These are phyloP conservation scores for Calycina herbarum DNA, from an alignment of 2,329 filamentous ascomycete genomes.

Conservation along the genomic window DNA sequence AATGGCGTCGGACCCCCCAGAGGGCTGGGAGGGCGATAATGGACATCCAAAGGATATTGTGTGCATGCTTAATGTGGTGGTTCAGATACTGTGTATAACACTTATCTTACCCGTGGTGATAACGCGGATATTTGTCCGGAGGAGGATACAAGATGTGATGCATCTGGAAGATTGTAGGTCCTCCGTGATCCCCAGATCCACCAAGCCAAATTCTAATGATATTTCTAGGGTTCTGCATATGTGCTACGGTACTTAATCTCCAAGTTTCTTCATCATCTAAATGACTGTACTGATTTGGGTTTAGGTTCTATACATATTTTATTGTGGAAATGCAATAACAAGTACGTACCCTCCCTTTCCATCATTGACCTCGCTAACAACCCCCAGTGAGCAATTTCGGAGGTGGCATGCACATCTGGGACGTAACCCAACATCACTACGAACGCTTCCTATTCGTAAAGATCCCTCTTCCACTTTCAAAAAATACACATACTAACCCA, in stretches of 20 bases:
- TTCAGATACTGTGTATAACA: slow-evolving; percentile 12
- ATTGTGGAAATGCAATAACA: neutral
- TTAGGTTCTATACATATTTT: neutral
- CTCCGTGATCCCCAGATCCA: too few species aligned
- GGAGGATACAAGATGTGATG: slow-evolving; percentile 12
- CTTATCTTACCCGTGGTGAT: slow-evolving; percentile 14
- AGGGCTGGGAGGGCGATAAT: slow-evolving; percentile 9
- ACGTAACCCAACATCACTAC: slow-evolving; percentile 14
- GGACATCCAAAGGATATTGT: slow-evolving; percentile 16
- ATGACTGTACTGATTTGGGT: neutral
- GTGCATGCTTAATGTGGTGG: slow-evolving; percentile 11
- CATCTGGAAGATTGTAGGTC: slow-evolving; percentile 22
- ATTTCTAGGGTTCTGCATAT: neutral
- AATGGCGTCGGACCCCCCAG: slow-evolving; percentile 10
- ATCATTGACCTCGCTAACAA: neutral
- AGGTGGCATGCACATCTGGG: slow-evolving; percentile 23
- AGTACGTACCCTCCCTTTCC: neutral
- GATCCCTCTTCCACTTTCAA: neutral
- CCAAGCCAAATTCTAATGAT: neutral
- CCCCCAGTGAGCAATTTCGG: slow-evolving; percentile 14
- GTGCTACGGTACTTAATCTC: neutral
- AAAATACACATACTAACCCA: neutral
- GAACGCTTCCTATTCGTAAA: slow-evolving; percentile 7
- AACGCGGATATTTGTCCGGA: slow-evolving; percentile 15
- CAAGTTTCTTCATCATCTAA: neutral